These are phyloP conservation scores for Rostrohypoxylon terebratum DNA, from an alignment of 495 filamentous ascomycete species.

Conservation along the genomic window DNA sequence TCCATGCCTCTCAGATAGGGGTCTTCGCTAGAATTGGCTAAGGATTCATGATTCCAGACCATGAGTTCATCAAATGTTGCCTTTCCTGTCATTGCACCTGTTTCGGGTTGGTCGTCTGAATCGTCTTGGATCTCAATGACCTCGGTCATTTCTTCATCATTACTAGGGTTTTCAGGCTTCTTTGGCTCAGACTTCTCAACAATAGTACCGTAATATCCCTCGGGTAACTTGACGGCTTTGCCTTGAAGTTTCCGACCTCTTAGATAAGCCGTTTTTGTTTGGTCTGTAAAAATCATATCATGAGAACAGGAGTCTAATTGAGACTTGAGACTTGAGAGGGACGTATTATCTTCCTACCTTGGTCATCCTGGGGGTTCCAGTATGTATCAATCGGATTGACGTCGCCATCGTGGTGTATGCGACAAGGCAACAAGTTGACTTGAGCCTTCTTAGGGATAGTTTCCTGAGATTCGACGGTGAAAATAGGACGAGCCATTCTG, in stretches of 20 bases:
- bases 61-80: constrained; percentile 81
- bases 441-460: constrained; percentile 59
- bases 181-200: constrained; percentile 50
- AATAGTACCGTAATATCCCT: constrained; percentile 76
- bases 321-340: neutral
- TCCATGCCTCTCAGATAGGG: constrained; percentile 72
- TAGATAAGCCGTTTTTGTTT: constrained; percentile 74
- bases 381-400: constrained; percentile 73
- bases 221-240: constrained; percentile 72
- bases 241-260: constrained; percentile 85
- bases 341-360: constrained; percentile 39
- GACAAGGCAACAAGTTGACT: constrained; percentile 87
- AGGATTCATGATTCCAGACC: constrained; percentile 82
- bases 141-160: constrained; percentile 42
- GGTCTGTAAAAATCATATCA: constrained; percentile 45
- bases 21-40: constrained; percentile 63
- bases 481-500: constrained; percentile 34
- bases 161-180: constrained; percentile 41
- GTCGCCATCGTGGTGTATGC: constrained; percentile 81
- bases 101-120: constrained; percentile 60
- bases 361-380: constrained; percentile 70
- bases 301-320: constrained; percentile 15
- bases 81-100: constrained; percentile 70
- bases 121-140: constrained; percentile 57
- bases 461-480: constrained; percentile 35